Base-by-base conservation (phyloP, 2,329 filamentous ascomycete species). In the Cladophialophora exuberans region DNA sequence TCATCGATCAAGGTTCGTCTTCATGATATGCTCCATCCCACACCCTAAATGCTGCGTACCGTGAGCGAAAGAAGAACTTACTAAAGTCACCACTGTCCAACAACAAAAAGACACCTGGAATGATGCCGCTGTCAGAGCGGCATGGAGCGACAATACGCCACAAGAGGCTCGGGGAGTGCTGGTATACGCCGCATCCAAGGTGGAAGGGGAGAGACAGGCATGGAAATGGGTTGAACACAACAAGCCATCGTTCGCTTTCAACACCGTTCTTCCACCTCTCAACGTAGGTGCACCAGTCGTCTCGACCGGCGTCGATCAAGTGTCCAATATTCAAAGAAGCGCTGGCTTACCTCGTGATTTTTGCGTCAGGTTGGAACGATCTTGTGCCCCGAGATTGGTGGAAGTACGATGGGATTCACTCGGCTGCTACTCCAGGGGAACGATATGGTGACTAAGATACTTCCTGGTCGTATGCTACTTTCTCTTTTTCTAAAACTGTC, bases 171-270 rank as follows among this genome's bases (percentile, higher is more conserved):
- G 10, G 9, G 20, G 20, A 6, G 15, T 13, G 2, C 4, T 1
- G 5, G 67, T 71, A 1, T 77, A 77, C 45, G 60, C 57, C 0
- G 72, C 75, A 0, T 74, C 72, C 55, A 77, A 77, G 52, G 57
- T 66, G 1, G 67, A 70, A 25, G 65, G 64, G 0, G 75, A 77
- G 43, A 64, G 69, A 48, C 69, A 65, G 1, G 28, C 70, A 4
- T 76, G 74, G 73, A 67, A 72, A 15, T 76, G 69, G 35, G 56
- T 69, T 2, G 56, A 68, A 18, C 64, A 72, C 41, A 46, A 64
- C 3, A 62, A 64, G 1, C 66, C 62, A 0, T 3, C 7, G n/a
- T 70, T 67, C 43, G 45, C 30, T 1, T 50, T 69, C 35, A 70
- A 68, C 38, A 52, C 56, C 4, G 52, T 70, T 13, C 31, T 56